Evolutionary conservation across 2,329 filamentous ascomycete species (phyloP).

Genomic region (Pyrenochaeta sp.): DNA sequence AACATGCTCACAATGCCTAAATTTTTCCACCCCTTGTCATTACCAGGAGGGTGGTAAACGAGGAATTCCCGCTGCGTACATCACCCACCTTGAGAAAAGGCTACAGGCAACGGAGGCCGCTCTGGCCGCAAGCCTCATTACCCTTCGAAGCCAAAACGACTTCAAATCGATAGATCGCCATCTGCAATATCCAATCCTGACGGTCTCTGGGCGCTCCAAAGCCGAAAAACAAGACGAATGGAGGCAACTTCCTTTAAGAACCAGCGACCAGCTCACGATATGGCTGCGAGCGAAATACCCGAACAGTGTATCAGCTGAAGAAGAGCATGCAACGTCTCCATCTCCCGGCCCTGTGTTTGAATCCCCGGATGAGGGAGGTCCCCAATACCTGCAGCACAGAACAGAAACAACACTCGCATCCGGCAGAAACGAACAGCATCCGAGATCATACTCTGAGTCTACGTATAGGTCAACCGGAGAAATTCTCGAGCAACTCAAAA

Average conservation of each 20-base stretch:
- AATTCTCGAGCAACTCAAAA: constrained; percentile 2
- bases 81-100: constrained; percentile 30
- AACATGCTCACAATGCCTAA: constrained; percentile 31
- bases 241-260: constrained; percentile 28
- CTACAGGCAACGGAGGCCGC: constrained; percentile 34
- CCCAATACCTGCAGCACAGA: too few relatives aligned
- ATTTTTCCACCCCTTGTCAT: constrained; percentile 19
- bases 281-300: constrained; percentile 28
- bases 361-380: too few relatives aligned
- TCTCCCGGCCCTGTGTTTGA: background rate
- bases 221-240: constrained; percentile 31
- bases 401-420: background rate
- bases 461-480: background rate
- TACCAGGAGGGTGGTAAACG: constrained; percentile 37
- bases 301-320: constrained; percentile 7
- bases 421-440: background rate
- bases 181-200: constrained; percentile 1
- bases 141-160: constrained; percentile 10
- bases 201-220: constrained; percentile 20
- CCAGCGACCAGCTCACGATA: constrained; percentile 22
- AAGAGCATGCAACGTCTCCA: constrained; percentile 1
- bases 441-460: background rate
- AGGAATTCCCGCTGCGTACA: constrained; percentile 35
- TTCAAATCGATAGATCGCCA: constrained; percentile 1
- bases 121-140: constrained; percentile 21